These are phyloP conservation scores for Conringia planisiliqua DNA, from an alignment of 345 rosid species.

Conservation along the genomic window DNA sequence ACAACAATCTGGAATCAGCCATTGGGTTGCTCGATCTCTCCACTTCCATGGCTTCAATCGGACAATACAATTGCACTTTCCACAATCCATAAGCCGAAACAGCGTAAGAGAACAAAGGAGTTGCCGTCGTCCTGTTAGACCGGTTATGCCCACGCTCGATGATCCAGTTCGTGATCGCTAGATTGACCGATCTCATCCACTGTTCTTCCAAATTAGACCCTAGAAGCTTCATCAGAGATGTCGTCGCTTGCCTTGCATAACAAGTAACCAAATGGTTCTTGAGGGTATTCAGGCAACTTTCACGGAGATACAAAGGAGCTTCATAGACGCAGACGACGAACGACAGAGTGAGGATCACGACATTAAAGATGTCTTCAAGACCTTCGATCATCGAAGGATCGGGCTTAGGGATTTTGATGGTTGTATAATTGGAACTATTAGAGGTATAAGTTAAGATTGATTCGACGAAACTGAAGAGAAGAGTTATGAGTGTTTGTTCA, in stretches of 20 bases:
- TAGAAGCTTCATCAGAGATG: slow-evolving; percentile 52
- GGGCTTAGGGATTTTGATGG: slow-evolving; percentile 42
- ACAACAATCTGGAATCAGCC: slow-evolving; percentile 53
- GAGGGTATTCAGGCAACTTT: slow-evolving; percentile 45
- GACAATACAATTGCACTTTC: slow-evolving; percentile 86
- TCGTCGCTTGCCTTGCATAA: slow-evolving; percentile 39
- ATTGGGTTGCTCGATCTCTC: slow-evolving; percentile 48
- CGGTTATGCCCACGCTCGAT: slow-evolving; percentile 36
- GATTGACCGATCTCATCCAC: slow-evolving; percentile 81
- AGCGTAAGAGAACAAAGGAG: slow-evolving; percentile 65
- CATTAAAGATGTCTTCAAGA: slow-evolving; percentile 53
- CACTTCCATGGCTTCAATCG: slow-evolving; percentile 73
- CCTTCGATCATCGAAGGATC: slow-evolving; percentile 21
- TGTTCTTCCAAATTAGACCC: slow-evolving; percentile 83
- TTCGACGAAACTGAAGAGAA: slow-evolving; percentile 52
- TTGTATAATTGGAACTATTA: slow-evolving; percentile 27
- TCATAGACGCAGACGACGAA: slow-evolving; percentile 69
- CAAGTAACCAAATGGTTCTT: slow-evolving; percentile 45
- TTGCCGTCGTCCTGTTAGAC: slow-evolving; percentile 23
- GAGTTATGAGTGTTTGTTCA: slow-evolving; percentile 40
- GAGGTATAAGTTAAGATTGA: slow-evolving; percentile 58
- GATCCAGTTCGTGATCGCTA: slow-evolving; percentile 79
- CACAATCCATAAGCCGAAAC: slow-evolving; percentile 60
- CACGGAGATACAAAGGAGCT: slow-evolving; percentile 66
- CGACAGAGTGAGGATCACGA: slow-evolving; percentile 51